Base-by-base conservation (phyloP, 139 green algal species). In the Tetratostichococcus sp. region DNA sequence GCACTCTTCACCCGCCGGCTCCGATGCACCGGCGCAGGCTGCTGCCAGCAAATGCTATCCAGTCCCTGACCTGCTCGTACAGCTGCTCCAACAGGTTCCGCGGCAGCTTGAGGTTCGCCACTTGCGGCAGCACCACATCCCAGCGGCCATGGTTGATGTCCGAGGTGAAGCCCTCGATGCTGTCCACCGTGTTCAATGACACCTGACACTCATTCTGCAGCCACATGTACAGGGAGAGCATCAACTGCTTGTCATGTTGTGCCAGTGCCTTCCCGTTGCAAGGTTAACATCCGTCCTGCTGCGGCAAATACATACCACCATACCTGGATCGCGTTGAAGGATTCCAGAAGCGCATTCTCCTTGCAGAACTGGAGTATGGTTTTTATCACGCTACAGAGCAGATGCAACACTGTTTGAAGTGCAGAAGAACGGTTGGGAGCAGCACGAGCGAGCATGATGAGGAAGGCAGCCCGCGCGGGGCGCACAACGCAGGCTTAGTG, bases 331-430 rank as follows among this genome's bases (percentile, higher is more conserved):
- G 93, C 80, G 28, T 92, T 84, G 74, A 97, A 96, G 0, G 95
- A 96, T 21, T 96, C 87, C 6, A 80, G 73, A 11, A 98, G 79
- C 14, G 85, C 86, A 77, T 98, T 96, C 82, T 98, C 95, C 70
- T 97, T 97, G 86, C 92, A 97, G 70, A 98, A 98, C 75, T 98
- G 95, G 4, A 98, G 82, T 30, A 98, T 94, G 75, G 98, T 90
- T 70, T 95, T 97, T 86, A 97, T 97, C n/a, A 97, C 90, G 86
- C 93, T 97, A 85, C 83, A 82, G n/a, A 70, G 66, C 66, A 30
- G 28, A 71, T 1, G 30, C 30, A 30, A 42, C 33, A 30, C n/a
- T n/a, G n/a, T n/a, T n/a, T n/a, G n/a, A n/a, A n/a, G n/a, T n/a
- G n/a, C n/a, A n/a, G n/a, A n/a, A n/a, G n/a, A n/a, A n/a, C n/a